These are phyloP conservation scores for Eruca vesicaria DNA, from an alignment of 441 rosid genomes.

Conservation along the genomic window DNA sequence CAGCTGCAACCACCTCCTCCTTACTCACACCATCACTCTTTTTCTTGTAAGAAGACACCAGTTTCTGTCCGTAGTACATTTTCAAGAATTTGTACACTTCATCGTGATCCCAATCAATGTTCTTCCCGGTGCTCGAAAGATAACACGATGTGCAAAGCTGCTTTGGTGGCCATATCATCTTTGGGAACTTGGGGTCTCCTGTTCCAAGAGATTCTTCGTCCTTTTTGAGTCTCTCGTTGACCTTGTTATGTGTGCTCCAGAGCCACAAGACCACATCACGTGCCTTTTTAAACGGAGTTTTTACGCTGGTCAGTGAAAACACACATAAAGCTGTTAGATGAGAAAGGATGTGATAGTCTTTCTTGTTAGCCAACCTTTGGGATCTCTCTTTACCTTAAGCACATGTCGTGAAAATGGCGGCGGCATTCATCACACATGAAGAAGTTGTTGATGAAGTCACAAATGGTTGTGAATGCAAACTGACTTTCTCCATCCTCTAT, in stretches of 20 bases:
- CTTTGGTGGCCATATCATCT: constrained; percentile 79
- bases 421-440: constrained; percentile 93
- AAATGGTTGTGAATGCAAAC: constrained; percentile 64
- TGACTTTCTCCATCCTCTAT: constrained; percentile 84
- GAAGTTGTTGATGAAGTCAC: constrained; percentile 82
- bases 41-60: constrained; percentile 63
- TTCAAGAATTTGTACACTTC: constrained; percentile 72
- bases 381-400: constrained; percentile 61
- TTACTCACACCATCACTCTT: constrained; percentile 32
- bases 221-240: constrained; percentile 68
- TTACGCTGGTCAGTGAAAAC: constrained; percentile 55
- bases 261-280: constrained; percentile 82
- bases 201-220: constrained; percentile 74
- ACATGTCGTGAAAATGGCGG: constrained; percentile 78
- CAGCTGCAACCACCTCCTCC: constrained; percentile 36
- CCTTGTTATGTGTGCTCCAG: constrained; percentile 84
- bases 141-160: constrained; percentile 77
- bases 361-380: no score
- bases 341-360: neutral
- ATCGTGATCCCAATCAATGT: constrained; percentile 56
- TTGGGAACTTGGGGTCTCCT: constrained; percentile 85
- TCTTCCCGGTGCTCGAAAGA: constrained; percentile 32
- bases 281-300: constrained; percentile 57
- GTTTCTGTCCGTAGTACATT: constrained; percentile 59
- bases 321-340: constrained; percentile 12